These are phyloP conservation scores for Hanseniaspora singularis DNA, from an alignment of 805 yeast species.

Conservation along the genomic window DNA sequence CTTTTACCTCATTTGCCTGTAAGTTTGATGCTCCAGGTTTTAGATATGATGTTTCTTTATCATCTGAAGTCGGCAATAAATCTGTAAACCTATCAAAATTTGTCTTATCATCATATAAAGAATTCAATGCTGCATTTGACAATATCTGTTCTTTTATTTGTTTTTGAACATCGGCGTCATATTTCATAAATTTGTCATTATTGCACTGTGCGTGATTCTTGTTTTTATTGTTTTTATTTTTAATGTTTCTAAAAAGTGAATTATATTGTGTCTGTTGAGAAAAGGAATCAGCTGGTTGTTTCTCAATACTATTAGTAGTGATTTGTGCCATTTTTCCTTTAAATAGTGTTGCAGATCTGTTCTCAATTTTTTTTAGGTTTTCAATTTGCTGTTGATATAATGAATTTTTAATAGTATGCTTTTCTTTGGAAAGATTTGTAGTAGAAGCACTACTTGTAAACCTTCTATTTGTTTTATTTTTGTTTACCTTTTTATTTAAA, in stretches of 20 bases:
- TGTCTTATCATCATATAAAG: constrained; percentile 12
- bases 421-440: neutral
- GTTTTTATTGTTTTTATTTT: too few species aligned
- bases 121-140: constrained; percentile 15
- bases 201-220: too few species aligned
- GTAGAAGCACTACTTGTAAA: constrained; percentile 11
- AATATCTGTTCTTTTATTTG: constrained; percentile 11
- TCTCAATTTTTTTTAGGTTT: constrained; percentile 11
- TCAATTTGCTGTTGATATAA: constrained; percentile 13
- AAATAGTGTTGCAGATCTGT: constrained; percentile 13
- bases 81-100: constrained; percentile 10
- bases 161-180: constrained; percentile 9
- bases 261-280: neutral
- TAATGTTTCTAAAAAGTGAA: neutral
- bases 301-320: too few species aligned
- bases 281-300: too few species aligned
- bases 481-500: too few species aligned
- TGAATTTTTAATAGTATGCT: constrained; percentile 1
- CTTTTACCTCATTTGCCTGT: too few species aligned
- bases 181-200: neutral
- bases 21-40: too few species aligned
- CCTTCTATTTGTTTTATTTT: too few species aligned
- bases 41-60: constrained; percentile 5
- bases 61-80: constrained; percentile 2
- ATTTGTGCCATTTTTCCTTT: constrained; percentile 7